Conservation (phyloP, 1,139 yeast species). For the Candida sp. region DNA sequence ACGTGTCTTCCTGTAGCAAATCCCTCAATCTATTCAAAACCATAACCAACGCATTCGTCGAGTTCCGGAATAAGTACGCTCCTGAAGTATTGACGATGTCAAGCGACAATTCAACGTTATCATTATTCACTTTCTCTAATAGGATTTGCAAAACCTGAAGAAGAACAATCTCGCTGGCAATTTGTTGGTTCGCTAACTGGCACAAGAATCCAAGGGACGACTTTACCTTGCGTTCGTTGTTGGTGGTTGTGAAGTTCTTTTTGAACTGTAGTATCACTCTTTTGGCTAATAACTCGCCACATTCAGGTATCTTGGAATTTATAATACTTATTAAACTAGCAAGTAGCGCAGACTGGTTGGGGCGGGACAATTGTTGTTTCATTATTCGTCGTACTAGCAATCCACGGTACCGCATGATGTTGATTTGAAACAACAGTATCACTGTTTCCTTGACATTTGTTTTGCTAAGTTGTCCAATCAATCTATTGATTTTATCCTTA, state of each 20-base stretch:
- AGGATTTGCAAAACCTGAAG: constrained; percentile 69
- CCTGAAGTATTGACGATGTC: constrained; percentile 30
- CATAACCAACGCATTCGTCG: constrained; percentile 39
- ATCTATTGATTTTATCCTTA: constrained; percentile 49
- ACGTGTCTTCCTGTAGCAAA: constrained; percentile 56
- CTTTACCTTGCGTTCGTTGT: constrained; percentile 41
- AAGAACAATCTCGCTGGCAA: constrained; percentile 64
- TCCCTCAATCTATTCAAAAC: constrained; percentile 66
- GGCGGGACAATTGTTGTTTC: constrained; percentile 52
- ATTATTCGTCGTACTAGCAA: constrained; percentile 59
- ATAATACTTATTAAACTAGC: constrained; percentile 64
- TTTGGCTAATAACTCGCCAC: constrained; percentile 62
- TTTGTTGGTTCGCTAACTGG: constrained; percentile 67
- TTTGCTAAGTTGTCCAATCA: constrained; percentile 48
- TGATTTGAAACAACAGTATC: constrained; percentile 53
- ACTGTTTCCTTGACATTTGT: constrained; percentile 53
- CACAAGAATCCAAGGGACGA: constrained; percentile 56
- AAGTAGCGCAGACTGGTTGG: constrained; percentile 49
- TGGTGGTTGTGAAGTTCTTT: constrained; percentile 53
- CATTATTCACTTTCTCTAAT: constrained; percentile 56
- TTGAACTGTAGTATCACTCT: constrained; percentile 67
- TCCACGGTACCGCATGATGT: constrained; percentile 66
- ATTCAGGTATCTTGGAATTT: constrained; percentile 69
- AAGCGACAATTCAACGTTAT: constrained; percentile 29
- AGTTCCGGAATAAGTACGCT: constrained; percentile 22